Percentiles rank a stretch among this genome's conserved stretches.
These are phyloP conservation scores for Santalum album DNA, from an alignment of 164 flowering plant species.

Conservation along the genomic window DNA sequence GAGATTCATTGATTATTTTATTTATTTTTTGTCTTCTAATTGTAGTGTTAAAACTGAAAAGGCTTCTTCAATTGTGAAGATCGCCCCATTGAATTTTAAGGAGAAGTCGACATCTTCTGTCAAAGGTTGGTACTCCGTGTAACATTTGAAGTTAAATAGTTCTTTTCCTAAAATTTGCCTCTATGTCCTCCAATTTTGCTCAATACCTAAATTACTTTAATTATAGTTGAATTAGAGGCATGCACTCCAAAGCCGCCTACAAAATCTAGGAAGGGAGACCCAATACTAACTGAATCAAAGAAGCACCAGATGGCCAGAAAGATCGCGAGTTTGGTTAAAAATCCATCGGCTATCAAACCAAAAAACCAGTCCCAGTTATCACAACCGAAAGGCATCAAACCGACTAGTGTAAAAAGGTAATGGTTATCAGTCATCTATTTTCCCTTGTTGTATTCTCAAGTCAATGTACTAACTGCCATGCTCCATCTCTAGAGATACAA, in stretches of 20 bases:
- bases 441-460: too few species aligned
- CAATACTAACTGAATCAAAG: slow-evolving; percentile 21
- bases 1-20: too few species aligned
- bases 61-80: slow-evolving; percentile 3
- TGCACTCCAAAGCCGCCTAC: slow-evolving; percentile 55
- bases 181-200: too few species aligned
- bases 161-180: not conserved
- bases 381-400: slow-evolving; percentile 30
- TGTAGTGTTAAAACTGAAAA: not conserved
- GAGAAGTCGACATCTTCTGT: slow-evolving; percentile 1
- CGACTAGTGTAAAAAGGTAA: slow-evolving; percentile 39
- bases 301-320: slow-evolving; percentile 45
- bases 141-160: too few species aligned
- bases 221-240: slow-evolving; percentile 19
- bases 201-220: not conserved
- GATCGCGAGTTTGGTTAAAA: slow-evolving; percentile 40
- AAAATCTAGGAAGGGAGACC: slow-evolving; percentile 15
- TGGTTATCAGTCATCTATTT: not conserved
- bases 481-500: slow-evolving; percentile 36
- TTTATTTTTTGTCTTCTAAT: not conserved
- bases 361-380: slow-evolving; percentile 36
- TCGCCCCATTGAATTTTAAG: not conserved
- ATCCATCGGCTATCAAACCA: slow-evolving; percentile 54
- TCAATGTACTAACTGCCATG: too few species aligned
- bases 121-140: not conserved